Base-by-base conservation (phyloP, 768 basidiomycete species). In the Glaciozyma martinii region DNA sequence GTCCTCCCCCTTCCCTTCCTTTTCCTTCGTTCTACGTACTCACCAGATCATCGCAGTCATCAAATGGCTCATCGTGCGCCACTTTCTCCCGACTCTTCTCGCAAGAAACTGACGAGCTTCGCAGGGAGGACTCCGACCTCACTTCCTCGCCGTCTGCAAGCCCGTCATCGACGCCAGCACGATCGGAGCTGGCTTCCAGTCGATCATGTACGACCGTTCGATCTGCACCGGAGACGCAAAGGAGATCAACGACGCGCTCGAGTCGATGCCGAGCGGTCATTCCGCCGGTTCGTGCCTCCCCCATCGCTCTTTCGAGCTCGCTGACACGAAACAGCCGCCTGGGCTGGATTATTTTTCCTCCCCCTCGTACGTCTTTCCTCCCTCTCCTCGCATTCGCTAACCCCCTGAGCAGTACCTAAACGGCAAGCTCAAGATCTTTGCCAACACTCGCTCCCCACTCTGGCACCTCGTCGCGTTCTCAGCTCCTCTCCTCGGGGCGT, bases 381-480 rank as follows among this genome's bases (percentile, higher is more conserved):
- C 42, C 23, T 30, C 42, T 50, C 33, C 49, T 49, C 13, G 44
- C 55, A 21, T 27, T 52, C 16, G 49, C 25, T 61, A 23, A 42
- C 40, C 32, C 33, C 19, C 7, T 37, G 12, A 3, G 12, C 54
- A 61, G 52, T 74, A 74, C 68, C 72, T 77, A 64, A 77, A 84
- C 65, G 81, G 81, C 7, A 81, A 83, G 68, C 78, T 85, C 65
- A 85, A 84, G 73, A 79, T 82, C 62, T 82, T 82, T 75, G 76
- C 80, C 33, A 82, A 83, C n/a, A 80, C 82, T 74, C 82, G 83
- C 64, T 81, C 82, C 3, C 81, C 82, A 44, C 84, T 83, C 74
- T 85, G 83, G 84, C 84, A 84, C 74, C 81, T 82, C 80, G 75
- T 84, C 64, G 68, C 83, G 29, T 79, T 83, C 67, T 81, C 85